These are phyloP conservation scores for Gentiana straminea DNA, from an alignment of 257 asterid genomes.

Conservation along the genomic window DNA sequence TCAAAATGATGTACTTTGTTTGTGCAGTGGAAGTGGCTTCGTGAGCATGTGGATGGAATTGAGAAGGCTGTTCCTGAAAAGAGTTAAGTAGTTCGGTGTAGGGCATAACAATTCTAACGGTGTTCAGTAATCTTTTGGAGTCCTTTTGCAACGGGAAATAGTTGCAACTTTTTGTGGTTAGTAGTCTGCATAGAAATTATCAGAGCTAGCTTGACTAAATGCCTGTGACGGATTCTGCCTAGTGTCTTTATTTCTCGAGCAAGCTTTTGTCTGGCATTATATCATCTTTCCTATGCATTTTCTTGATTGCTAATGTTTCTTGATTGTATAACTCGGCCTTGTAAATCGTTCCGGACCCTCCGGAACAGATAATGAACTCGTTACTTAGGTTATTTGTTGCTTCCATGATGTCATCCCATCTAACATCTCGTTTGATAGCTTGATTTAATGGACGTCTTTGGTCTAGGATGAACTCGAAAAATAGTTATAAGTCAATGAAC, in stretches of 20 bases:
- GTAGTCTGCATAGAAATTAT: too few relatives aligned
- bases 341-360: constrained; percentile 84
- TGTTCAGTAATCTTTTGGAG: too few relatives aligned
- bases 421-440: constrained; percentile 40
- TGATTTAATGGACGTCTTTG: constrained; percentile 52
- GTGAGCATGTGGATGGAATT: too few relatives aligned
- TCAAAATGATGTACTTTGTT: too few relatives aligned
- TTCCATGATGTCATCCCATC: constrained; percentile 81
- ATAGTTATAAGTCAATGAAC: constrained; percentile 28
- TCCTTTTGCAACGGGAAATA: too few relatives aligned
- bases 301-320: constrained; percentile 79
- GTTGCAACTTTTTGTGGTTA: too few relatives aligned
- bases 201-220: constrained; percentile 47
- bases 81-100: too few relatives aligned
- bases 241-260: constrained; percentile 82
- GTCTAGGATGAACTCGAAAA: constrained; percentile 58
- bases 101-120: too few relatives aligned
- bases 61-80: too few relatives aligned
- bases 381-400: constrained; percentile 81
- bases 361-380: constrained; percentile 67
- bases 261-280: constrained; percentile 58
- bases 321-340: constrained; percentile 58
- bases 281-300: constrained; percentile 53
- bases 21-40: too few relatives aligned
- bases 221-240: constrained; percentile 79